These are phyloP conservation scores for Pythium volutum DNA, from an alignment of 352 stramenopile genomes.

Conservation along the genomic window DNA sequence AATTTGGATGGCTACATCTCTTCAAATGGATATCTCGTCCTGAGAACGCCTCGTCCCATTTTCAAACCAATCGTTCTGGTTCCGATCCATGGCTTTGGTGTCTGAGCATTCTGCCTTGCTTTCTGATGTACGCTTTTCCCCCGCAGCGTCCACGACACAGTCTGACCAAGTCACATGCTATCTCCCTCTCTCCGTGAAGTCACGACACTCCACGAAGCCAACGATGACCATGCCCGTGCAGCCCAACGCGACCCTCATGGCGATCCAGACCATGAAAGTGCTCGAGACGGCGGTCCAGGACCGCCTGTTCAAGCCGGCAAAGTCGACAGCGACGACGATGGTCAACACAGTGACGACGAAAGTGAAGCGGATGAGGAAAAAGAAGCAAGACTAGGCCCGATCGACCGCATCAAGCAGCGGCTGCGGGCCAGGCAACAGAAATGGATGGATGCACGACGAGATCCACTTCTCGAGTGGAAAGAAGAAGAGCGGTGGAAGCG, in stretches of 20 bases:
- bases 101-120: neutral
- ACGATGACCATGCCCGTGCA: constrained; percentile 23
- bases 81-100: neutral
- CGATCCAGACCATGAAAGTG: constrained; percentile 24
- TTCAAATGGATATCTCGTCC: constrained; percentile 9
- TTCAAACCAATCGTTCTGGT: neutral
- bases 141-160: neutral
- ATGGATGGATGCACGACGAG: constrained; percentile 36
- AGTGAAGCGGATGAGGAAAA: constrained; percentile 36
- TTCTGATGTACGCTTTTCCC: neutral
- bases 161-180: constrained; percentile 9
- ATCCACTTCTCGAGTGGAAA: constrained; percentile 57
- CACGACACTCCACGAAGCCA: neutral
- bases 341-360: constrained; percentile 34
- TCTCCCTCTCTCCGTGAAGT: neutral
- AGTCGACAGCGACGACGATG: constrained; percentile 18
- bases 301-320: constrained; percentile 17
- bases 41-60: neutral
- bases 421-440: constrained; percentile 36
- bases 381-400: constrained; percentile 28
- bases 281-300: constrained; percentile 21
- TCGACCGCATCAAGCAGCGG: constrained; percentile 20
- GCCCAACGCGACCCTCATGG: constrained; percentile 19
- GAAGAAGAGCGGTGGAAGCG: constrained; percentile 32
- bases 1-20: constrained; percentile 6